phyloP scores from a whole-genome alignment of 2,329 filamentous ascomycete species.

The Pseudocercospora musae region DNA sequence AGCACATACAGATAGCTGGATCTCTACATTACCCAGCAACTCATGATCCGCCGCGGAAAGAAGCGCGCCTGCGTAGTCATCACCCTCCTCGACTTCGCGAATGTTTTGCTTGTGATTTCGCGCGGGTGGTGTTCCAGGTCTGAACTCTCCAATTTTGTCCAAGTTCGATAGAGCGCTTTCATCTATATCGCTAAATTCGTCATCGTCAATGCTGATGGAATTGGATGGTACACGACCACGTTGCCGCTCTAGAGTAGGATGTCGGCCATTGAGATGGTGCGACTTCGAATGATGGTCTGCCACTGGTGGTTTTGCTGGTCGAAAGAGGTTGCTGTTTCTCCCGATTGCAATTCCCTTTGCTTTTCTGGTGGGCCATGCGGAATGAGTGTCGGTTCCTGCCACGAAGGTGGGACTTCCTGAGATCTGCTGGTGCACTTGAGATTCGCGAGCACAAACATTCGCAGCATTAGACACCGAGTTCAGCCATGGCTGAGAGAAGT shows the following conservation, averaged over 20 bases:
- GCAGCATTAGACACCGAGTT: not conserved
- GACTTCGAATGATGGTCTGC: not conserved
- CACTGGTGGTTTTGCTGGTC: not conserved
- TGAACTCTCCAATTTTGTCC: not conserved
- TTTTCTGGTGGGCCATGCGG: not conserved
- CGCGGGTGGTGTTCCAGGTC: constrained; percentile 19
- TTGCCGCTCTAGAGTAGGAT: not conserved
- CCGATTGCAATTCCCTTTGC: constrained; percentile 5
- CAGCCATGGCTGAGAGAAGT: constrained; percentile 8
- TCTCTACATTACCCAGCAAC: constrained; percentile 21
- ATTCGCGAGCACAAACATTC: not conserved
- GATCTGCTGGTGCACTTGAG: not conserved
- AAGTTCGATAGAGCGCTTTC: not conserved
- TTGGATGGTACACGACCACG: not conserved
- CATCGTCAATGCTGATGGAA: not conserved
- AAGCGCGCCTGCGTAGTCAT: constrained; percentile 33
- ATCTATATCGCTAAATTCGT: not conserved
- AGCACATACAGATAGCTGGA: not conserved
- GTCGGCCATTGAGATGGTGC: not conserved
- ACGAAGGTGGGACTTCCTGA: not conserved
- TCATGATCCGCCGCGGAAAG: constrained; percentile 26
- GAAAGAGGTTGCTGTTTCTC: constrained; percentile 1
- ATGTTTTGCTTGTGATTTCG: constrained; percentile 30
- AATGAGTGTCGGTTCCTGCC: not conserved
- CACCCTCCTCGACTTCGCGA: constrained; percentile 28